Evolutionary conservation across 345 rosid species (phyloP), one percentile per base, ranked within the genome.

Genomic region (Corymbia maculata): DNA sequence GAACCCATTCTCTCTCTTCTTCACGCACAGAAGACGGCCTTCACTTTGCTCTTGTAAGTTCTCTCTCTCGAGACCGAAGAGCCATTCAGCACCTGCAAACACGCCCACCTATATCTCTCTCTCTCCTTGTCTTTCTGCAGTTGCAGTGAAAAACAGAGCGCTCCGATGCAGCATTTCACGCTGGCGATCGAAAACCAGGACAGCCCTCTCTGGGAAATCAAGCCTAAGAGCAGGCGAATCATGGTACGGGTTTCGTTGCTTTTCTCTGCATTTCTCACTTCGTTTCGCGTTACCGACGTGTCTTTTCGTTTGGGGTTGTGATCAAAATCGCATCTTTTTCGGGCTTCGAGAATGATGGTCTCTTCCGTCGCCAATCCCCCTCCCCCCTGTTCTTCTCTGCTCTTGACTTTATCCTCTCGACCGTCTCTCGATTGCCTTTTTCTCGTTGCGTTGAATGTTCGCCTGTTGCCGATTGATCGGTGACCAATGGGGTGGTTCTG

Each of bases 101-200:
- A 26, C 86, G 79, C 59, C 49, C 51, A 42, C 70, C 28, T 11
- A 24, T 42, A 51, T 50, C 85, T 55, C 88, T 61, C 88, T 85
- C 84, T 44, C 88, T 51, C n/a, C 19, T 28, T 36, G 26, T 36
- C 15, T 53, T 64, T 88, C 52, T 45, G 10, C 22, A 36, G 28
- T 85, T 13, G 14, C 88, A 13, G 49, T 79, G 86, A 90, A 88
- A 87, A 85, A 89, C 61, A 79, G 88, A 87, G 86, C 51, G 52
- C 86, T 89, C 90, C 59, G 84, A 82, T 85, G 53, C 66, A 22
- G 16, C 86, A 53, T 50, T 75, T 89, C 88, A 89, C 88, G 90
- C 90, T 91, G 92, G 91, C 92, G 93, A 95, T 95, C 90, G 95
- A 92, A 64, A 93, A 93, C 88, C 94, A 92, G 42, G 93, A 91